Conservation (phyloP, 768 basidiomycete species). For the Russula sp. region DNA sequence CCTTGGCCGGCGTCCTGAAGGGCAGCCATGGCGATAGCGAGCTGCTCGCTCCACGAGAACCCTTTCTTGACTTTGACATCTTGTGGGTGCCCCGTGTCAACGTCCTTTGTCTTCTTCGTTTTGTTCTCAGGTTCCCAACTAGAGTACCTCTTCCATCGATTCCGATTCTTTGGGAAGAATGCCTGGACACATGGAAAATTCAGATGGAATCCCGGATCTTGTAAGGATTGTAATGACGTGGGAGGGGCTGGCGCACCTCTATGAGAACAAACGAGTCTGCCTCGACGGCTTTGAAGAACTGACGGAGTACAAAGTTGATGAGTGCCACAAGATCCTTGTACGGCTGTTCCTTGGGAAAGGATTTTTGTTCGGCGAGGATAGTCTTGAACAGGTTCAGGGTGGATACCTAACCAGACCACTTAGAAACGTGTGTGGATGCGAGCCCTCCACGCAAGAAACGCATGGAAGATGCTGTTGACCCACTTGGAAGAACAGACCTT, state of each 20-base stretch:
- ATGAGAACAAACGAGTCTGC: constrained; percentile 85
- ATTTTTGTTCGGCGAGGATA: constrained; percentile 77
- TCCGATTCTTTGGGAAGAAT: constrained; percentile 87
- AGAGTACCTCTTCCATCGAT: constrained; percentile 82
- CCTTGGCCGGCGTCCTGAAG: constrained; percentile 64
- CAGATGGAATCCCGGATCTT: not conserved
- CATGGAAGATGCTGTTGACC: constrained; percentile 31
- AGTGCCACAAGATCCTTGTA: constrained; percentile 80
- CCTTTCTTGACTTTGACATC: constrained; percentile 86
- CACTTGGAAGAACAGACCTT: constrained; percentile 95
- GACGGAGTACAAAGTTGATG: constrained; percentile 82
- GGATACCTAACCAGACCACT: constrained; percentile 61
- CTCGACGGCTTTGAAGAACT: constrained; percentile 90
- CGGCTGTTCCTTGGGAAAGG: constrained; percentile 73
- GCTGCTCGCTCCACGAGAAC: constrained; percentile 83
- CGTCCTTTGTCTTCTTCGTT: constrained; percentile 37
- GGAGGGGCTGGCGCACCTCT: constrained; percentile 51
- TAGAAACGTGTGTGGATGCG: constrained; percentile 3
- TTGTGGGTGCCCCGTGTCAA: constrained; percentile 49
- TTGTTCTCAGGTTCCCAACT: constrained; percentile 63
- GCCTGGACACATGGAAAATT: constrained; percentile 45
- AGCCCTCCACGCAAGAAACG: constrained; percentile 19
- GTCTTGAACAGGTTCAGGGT: constrained; percentile 84
- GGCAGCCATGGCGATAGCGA: constrained; percentile 78
- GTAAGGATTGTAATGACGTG: not conserved